These are phyloP conservation scores for Primulina eburnea DNA, from an alignment of 257 asterid genomes.

Conservation along the genomic window DNA sequence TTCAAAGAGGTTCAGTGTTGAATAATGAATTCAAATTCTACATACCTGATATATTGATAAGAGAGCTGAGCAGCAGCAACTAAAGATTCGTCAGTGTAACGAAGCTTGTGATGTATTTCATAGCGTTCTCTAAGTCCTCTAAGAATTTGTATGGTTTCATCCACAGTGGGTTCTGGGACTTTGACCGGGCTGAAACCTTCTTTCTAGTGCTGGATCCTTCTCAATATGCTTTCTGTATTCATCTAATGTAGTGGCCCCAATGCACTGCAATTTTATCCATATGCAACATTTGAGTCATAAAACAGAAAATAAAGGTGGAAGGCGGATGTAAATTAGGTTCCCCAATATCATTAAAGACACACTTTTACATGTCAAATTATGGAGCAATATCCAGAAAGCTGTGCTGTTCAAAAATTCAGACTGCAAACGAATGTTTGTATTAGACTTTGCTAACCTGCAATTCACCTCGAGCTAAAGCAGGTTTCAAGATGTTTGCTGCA, in stretches of 20 bases:
- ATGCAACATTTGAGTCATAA: not conserved
- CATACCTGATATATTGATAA: conserved; percentile 87
- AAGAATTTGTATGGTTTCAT: conserved; percentile 86
- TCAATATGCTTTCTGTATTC: conserved; percentile 90
- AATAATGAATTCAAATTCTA: not conserved
- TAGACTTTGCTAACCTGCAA: conserved; percentile 57
- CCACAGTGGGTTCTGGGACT: conserved; percentile 97
- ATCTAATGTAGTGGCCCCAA: conserved; percentile 94
- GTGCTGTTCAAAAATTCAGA: not conserved
- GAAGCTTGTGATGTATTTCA: conserved; percentile 96
- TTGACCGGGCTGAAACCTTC: conserved; percentile 97
- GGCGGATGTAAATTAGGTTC: too few relatives aligned
- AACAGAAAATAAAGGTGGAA: not conserved
- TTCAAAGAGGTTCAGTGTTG: conserved; percentile 17
- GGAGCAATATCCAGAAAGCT: not conserved
- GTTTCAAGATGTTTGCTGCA: conserved; percentile 95
- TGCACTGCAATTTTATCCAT: conserved; percentile 53
- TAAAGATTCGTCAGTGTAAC: conserved; percentile 86
- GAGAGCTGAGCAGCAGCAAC: conserved; percentile 86
- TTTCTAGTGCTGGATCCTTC: conserved; percentile 92
- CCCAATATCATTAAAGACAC: not conserved
- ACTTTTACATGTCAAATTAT: not conserved
- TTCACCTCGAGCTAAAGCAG: conserved; percentile 96
- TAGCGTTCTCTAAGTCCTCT: conserved; percentile 88
- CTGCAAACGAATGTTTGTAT: too few relatives aligned